phyloP scores from a whole-genome alignment of 78 protist species.

The Blattamonas nauphoetae region DNA sequence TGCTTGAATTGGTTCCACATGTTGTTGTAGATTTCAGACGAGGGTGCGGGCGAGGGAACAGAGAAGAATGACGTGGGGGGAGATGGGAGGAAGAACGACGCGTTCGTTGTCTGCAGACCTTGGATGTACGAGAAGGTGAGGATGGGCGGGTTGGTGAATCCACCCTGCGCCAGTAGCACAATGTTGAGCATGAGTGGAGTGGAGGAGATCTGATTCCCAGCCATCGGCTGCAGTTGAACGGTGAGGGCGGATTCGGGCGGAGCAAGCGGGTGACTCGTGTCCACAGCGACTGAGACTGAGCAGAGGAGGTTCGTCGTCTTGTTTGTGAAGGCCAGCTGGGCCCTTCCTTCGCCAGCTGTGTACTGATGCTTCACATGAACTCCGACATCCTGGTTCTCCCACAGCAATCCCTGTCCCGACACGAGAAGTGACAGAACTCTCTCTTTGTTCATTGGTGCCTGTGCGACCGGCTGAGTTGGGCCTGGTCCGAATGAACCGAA shows the following conservation, averaged over 20 bases:
- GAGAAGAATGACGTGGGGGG: too few species aligned
- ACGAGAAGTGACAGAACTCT: background rate
- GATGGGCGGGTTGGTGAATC: background rate
- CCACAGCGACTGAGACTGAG: background rate
- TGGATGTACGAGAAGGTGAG: background rate
- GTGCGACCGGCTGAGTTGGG: background rate
- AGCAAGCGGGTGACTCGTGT: too few species aligned
- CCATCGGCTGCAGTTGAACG: background rate
- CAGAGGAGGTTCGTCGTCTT: background rate
- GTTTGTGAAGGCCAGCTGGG: background rate
- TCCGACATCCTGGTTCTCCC: background rate
- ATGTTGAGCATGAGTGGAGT: background rate
- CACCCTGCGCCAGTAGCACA: background rate
- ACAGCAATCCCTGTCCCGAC: background rate
- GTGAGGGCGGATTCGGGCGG: background rate
- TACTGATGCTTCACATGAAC: background rate
- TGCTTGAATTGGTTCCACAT: too few species aligned
- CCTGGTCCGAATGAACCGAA: too few species aligned
- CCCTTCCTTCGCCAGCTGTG: background rate
- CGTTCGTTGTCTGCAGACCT: background rate
- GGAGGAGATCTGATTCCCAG: background rate
- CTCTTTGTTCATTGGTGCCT: background rate
- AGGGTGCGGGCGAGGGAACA: too few species aligned
- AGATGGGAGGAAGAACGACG: too few species aligned
- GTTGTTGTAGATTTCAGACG: too few species aligned